Evolutionary conservation across 306 rosid species (phyloP).

Genomic region (Aeschynomene evenia): DNA sequence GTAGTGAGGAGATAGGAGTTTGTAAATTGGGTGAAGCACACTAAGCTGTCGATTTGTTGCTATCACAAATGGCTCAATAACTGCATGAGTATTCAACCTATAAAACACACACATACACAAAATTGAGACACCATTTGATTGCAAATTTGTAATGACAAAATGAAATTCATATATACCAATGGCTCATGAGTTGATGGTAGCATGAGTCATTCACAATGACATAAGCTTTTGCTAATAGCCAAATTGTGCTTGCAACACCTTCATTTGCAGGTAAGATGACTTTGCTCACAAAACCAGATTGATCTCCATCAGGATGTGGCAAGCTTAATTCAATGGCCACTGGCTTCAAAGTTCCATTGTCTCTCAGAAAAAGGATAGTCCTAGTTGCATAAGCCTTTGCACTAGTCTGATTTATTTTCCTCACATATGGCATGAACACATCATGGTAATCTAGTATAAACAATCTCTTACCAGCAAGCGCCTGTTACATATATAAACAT

Average conservation of each 20-base stretch:
- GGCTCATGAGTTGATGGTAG: constrained; percentile 80
- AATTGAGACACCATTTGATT: not conserved
- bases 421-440: constrained; percentile 60
- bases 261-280: constrained; percentile 50
- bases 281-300: constrained; percentile 50
- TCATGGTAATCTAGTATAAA: constrained; percentile 80
- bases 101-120: not conserved
- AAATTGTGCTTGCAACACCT: constrained; percentile 58
- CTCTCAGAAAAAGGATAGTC: constrained; percentile 60
- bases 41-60: constrained; percentile 80
- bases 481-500: constrained; percentile 44
- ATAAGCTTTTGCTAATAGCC: constrained; percentile 86
- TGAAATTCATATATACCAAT: constrained; percentile 73
- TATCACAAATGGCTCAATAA: constrained; percentile 68
- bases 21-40: constrained; percentile 67
- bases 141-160: not conserved
- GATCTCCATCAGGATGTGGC: constrained; percentile 67
- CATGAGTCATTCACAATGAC: constrained; percentile 72
- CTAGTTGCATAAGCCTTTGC: constrained; percentile 69
- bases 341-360: constrained; percentile 68
- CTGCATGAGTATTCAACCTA: constrained; percentile 82
- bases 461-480: constrained; percentile 41
- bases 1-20: constrained; percentile 69
- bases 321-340: constrained; percentile 69
- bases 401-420: constrained; percentile 52